Evolutionary conservation across 1,284 basidiomycete species (phyloP).

Genomic region (Tremellales sp.): DNA sequence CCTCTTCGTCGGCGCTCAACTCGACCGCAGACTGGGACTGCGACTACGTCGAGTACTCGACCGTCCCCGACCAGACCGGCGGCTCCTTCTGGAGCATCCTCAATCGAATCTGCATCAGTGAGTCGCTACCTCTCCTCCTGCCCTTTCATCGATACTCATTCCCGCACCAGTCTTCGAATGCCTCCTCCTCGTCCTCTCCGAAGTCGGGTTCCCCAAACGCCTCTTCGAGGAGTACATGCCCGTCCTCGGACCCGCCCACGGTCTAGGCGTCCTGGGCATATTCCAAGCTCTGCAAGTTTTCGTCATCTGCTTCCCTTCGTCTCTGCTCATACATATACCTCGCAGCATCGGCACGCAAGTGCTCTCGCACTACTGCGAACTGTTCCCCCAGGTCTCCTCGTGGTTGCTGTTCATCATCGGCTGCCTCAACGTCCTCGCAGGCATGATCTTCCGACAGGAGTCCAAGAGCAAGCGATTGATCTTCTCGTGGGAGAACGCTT

Average conservation of each 20-base stretch:
- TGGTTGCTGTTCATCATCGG: constrained; percentile 83
- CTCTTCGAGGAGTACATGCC: constrained; percentile 79
- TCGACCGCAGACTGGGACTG: constrained; percentile 49
- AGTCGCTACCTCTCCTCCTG: constrained; percentile 6
- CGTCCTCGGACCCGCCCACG: constrained; percentile 76
- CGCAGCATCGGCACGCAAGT: constrained; percentile 65
- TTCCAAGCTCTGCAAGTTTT: constrained; percentile 68
- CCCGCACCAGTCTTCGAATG: constrained; percentile 60
- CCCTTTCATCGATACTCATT: background rate
- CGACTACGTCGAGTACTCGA: constrained; percentile 66
- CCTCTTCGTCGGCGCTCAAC: background rate
- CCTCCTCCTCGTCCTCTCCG: constrained; percentile 67
- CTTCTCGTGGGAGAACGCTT: constrained; percentile 47
- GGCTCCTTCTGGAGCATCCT: constrained; percentile 83
- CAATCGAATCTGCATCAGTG: constrained; percentile 68
- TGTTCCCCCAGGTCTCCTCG: constrained; percentile 74
- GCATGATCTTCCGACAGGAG: constrained; percentile 39
- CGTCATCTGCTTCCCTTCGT: background rate
- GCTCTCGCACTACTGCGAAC: constrained; percentile 72
- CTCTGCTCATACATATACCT: background rate
- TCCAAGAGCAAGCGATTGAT: constrained; percentile 40
- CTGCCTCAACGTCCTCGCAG: constrained; percentile 70
- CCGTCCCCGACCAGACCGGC: constrained; percentile 78
- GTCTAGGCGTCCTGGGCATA: constrained; percentile 73
- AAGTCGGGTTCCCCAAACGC: constrained; percentile 65